phyloP scores from a whole-genome alignment of 768 basidiomycete species.

The Xerocomellus amylosporus region DNA sequence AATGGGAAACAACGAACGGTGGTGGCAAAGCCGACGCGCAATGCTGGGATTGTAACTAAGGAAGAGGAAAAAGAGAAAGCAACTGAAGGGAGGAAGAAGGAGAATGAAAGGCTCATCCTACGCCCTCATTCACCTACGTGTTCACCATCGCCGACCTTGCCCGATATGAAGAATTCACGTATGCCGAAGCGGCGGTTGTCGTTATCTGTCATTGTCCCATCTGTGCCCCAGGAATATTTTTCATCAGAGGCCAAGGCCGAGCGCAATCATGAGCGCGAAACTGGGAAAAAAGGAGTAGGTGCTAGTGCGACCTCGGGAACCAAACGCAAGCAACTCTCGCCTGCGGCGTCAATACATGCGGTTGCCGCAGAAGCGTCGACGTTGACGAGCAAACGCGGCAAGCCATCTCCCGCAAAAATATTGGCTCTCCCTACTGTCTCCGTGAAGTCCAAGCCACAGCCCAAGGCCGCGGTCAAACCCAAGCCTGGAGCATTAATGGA shows the following conservation, averaged over 20 bases:
- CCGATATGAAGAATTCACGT: not conserved
- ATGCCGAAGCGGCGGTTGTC: slow-evolving; percentile 22
- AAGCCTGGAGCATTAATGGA: not conserved
- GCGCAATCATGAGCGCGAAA: not conserved
- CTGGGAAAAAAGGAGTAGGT: not conserved
- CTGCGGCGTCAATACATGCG: slow-evolving; percentile 20
- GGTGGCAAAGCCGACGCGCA: not conserved
- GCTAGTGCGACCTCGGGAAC: not conserved
- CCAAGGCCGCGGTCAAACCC: slow-evolving; percentile 2
- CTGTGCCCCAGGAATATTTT: slow-evolving; percentile 27
- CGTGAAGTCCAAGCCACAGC: slow-evolving; percentile 2
- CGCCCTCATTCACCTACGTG: slow-evolving; percentile 5
- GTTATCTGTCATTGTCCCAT: slow-evolving; percentile 30
- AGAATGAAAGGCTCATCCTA: not conserved
- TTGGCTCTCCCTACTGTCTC: not conserved
- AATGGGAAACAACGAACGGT: not conserved
- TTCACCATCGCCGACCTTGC: slow-evolving; percentile 7
- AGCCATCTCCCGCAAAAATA: slow-evolving; percentile 17
- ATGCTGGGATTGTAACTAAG: not conserved
- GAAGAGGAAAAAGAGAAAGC: not conserved
- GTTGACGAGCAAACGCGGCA: slow-evolving; percentile 16
- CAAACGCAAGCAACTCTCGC: slow-evolving; percentile 7
- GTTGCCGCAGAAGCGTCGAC: slow-evolving; percentile 26
- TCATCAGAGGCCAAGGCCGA: slow-evolving; percentile 5
- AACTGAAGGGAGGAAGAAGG: not conserved